Base-by-base conservation (phyloP, 2,329 filamentous ascomycete species). In the Talaromyces marneffei region DNA sequence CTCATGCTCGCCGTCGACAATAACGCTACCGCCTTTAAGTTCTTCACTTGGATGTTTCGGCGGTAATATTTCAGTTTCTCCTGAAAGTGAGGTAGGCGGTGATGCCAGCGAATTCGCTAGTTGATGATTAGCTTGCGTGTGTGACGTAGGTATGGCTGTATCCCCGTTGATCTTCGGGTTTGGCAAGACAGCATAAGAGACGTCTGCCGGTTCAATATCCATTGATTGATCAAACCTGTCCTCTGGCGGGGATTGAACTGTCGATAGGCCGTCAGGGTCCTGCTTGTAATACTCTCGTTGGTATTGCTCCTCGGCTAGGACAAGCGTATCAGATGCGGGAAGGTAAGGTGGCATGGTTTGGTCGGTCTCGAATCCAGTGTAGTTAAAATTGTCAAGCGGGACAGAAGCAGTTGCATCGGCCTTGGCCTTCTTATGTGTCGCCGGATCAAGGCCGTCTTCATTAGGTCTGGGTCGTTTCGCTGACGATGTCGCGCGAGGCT, bases 401-500 rank as follows among this genome's bases (percentile, higher is more conserved):
- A 71, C 70, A 42, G 69, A 70, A 10, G 69, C 70, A 61, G 68
- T 69, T 62, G 68, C 70, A 57, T 73, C 72, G 61, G 73, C 70
- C 65, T 75, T 77, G 33, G 68, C 66, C 59, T 71, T 73, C 65
- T 74, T 75, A 56, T 66, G 70, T 18, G 64, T 46, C 16, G 59
- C 56, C 16, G 67, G 57, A 23, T 60, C 59, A n/a, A 64, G 57
- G 18, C 66, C 71, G 25, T 79, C 78, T 33, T 78, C 81, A 59
- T 75, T 77, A 4, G 74, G 71, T 42, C 78, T 74, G 37, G 82
- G 78, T 63, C 83, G 81, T 70, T 85, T 86, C 40, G 78, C 75
- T n/a, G 79, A 78, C n/a, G 75, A 76, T 33, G 81, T 81, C 14
- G 82, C 83, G 63, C 85, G 79, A 42, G 85, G 84, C 42, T 86